phyloP scores from a whole-genome alignment of 2,329 filamentous ascomycete genomes.

The Metarhizium brunneum region DNA sequence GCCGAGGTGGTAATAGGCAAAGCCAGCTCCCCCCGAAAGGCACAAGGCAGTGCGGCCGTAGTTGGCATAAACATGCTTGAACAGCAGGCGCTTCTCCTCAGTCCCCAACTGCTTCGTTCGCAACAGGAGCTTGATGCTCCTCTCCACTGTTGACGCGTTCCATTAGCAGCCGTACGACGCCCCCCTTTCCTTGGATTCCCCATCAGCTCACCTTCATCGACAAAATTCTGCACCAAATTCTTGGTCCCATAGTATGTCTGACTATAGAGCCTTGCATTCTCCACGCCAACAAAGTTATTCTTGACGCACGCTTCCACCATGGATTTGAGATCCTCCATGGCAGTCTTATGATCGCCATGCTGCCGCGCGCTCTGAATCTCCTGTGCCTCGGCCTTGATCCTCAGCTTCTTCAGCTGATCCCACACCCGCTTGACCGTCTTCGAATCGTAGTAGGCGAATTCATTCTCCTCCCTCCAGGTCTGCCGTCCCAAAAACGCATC shows the following conservation, averaged over 20 bases:
- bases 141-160: slow-evolving; percentile 42
- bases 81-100: slow-evolving; percentile 70
- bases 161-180: background rate
- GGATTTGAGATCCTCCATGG: slow-evolving; percentile 65
- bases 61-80: slow-evolving; percentile 84
- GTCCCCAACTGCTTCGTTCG: slow-evolving; percentile 55
- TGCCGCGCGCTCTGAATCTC: slow-evolving; percentile 28
- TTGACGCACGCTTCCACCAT: slow-evolving; percentile 88
- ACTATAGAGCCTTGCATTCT: slow-evolving; percentile 90
- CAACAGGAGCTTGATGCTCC: slow-evolving; percentile 56
- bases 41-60: slow-evolving; percentile 89
- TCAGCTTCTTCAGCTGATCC: slow-evolving; percentile 60
- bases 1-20: slow-evolving; percentile 95
- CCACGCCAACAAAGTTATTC: slow-evolving; percentile 93
- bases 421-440: slow-evolving; percentile 71
- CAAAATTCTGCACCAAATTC: slow-evolving; percentile 77
- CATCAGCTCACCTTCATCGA: slow-evolving; percentile 60
- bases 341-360: slow-evolving; percentile 28
- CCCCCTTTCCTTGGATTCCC: background rate
- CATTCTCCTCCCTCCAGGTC: slow-evolving; percentile 68
- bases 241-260: slow-evolving; percentile 99
- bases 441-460: slow-evolving; percentile 79
- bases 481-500: slow-evolving; percentile 76
- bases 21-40: slow-evolving; percentile 84
- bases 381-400: slow-evolving; percentile 48